These are phyloP conservation scores for Clathrus columnatus DNA, from an alignment of 768 basidiomycete species.

Conservation along the genomic window DNA sequence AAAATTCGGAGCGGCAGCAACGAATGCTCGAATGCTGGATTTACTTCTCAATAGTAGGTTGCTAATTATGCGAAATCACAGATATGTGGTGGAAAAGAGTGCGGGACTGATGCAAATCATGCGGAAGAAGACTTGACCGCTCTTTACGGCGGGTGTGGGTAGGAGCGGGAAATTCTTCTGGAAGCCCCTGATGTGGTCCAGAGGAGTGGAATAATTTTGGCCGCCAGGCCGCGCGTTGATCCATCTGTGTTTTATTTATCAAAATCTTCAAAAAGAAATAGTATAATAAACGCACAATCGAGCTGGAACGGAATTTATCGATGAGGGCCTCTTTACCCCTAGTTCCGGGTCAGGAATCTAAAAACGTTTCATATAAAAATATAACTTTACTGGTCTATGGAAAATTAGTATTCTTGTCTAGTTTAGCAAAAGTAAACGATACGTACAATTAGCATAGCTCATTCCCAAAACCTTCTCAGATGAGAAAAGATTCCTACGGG, in stretches of 20 bases:
- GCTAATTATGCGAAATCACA: background rate
- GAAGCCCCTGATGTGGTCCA: constrained; percentile 63
- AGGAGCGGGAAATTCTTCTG: constrained; percentile 74
- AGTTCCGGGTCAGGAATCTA: background rate
- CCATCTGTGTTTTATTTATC: constrained; percentile 39
- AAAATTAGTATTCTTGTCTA: background rate
- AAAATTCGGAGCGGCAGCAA: background rate
- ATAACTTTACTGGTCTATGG: constrained; percentile 3
- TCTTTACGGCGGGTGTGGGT: constrained; percentile 77
- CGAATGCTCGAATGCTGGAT: background rate
- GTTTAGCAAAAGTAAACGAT: background rate
- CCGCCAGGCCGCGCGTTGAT: constrained; percentile 73
- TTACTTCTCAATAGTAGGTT: too few species aligned
- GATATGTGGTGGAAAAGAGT: background rate
- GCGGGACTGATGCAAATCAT: constrained; percentile 8
- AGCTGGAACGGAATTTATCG: constrained; percentile 55
- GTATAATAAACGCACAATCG: background rate
- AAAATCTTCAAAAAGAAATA: background rate
- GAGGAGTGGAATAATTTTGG: constrained; percentile 77
- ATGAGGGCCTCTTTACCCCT: constrained; percentile 87
- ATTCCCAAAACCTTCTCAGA: constrained; percentile 87
- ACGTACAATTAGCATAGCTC: constrained; percentile 86
- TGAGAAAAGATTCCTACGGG: constrained; percentile 77
- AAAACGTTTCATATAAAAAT: background rate
- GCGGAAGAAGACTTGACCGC: constrained; percentile 49